Evolutionary conservation across 805 yeast genomes (phyloP).

Genomic region (Wickerhamomyces pijperi): DNA sequence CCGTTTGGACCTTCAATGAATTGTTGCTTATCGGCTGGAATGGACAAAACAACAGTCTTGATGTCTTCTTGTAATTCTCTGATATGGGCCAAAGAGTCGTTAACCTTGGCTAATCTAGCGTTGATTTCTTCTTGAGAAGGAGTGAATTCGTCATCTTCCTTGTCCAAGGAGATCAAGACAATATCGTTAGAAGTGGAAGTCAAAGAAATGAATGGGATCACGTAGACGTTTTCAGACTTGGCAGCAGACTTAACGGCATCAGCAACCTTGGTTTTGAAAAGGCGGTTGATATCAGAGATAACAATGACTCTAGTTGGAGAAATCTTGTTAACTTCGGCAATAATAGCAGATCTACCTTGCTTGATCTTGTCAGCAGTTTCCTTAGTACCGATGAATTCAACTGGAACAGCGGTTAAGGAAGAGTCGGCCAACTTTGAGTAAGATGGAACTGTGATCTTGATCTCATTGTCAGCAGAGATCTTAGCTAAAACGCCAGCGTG

Average conservation of each 20-base stretch:
- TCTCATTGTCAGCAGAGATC: slow-evolving; percentile 30
- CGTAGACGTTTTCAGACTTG: slow-evolving; percentile 35
- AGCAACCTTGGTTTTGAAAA: slow-evolving; percentile 39
- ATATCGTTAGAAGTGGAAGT: slow-evolving; percentile 32
- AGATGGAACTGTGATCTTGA: slow-evolving; percentile 37
- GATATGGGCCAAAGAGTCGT: slow-evolving; percentile 41
- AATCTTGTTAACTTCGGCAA: slow-evolving; percentile 59
- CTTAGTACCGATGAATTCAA: slow-evolving; percentile 49
- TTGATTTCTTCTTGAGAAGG: slow-evolving; percentile 54
- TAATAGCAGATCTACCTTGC: slow-evolving; percentile 59
- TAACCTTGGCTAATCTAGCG: slow-evolving; percentile 42
- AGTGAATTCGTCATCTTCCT: slow-evolving; percentile 54
- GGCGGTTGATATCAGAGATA: slow-evolving; percentile 56
- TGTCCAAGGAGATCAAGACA: slow-evolving; percentile 39
- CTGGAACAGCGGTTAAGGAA: slow-evolving; percentile 32
- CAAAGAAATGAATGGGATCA: slow-evolving; percentile 46
- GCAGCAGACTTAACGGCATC: slow-evolving; percentile 29
- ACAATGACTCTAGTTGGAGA: slow-evolving; percentile 54
- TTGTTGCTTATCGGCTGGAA: slow-evolving; percentile 46
- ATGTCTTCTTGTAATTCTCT: slow-evolving; percentile 49
- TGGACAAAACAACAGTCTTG: slow-evolving; percentile 35
- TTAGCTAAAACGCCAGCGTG: slow-evolving; percentile 34
- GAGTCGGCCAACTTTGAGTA: slow-evolving; percentile 31
- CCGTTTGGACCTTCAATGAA: slow-evolving; percentile 50
- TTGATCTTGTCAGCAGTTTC: slow-evolving; percentile 40